Percentiles rank a stretch among this genome's conserved stretches.
Conservation (phyloP, 805 yeast species). For the Candida chauliodis region DNA sequence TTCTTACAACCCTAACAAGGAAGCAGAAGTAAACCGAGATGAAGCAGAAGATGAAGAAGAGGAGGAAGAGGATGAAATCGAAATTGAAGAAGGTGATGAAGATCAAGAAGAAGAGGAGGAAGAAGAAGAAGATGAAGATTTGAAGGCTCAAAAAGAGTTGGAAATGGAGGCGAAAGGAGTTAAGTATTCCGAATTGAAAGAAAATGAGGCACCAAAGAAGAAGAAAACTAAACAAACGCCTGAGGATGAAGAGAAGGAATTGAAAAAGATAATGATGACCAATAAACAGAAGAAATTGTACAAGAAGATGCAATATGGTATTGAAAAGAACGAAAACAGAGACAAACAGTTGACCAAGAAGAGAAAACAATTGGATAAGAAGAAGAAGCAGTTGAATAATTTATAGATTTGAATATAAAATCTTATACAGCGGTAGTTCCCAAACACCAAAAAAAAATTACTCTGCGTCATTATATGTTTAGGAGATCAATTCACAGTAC, state of each 20-base stretch:
- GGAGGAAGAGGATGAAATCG: conserved; percentile 36
- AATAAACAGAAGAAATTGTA: conserved; percentile 92
- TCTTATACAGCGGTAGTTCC: background rate
- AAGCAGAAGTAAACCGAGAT: conserved; percentile 40
- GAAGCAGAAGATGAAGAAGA: conserved; percentile 50
- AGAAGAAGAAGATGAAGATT: conserved; percentile 52
- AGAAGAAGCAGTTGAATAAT: conserved; percentile 41
- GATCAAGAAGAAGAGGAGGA: conserved; percentile 43
- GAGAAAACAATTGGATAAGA: conserved; percentile 66
- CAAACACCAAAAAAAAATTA: background rate
- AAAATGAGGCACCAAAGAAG: conserved; percentile 20
- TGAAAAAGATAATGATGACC: conserved; percentile 96
- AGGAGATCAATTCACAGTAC: conserved; percentile 1
- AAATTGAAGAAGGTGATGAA: conserved; percentile 51
- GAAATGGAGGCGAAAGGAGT: conserved; percentile 81
- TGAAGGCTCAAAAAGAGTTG: conserved; percentile 80
- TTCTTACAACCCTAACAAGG: conserved; percentile 78
- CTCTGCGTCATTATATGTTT: conserved; percentile 1
- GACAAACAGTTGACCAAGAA: conserved; percentile 64
- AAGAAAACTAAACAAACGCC: conserved; percentile 30
- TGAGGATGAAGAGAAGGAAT: conserved; percentile 79
- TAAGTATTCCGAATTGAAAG: conserved; percentile 60
- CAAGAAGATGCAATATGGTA: conserved; percentile 91
- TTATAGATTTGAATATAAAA: conserved; percentile 10
- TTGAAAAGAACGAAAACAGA: conserved; percentile 76